Percentiles rank a stretch among this genome's conserved stretches.
These are phyloP conservation scores for Pythium utonaiense DNA, from an alignment of 352 stramenopile genomes.

Conservation along the genomic window DNA sequence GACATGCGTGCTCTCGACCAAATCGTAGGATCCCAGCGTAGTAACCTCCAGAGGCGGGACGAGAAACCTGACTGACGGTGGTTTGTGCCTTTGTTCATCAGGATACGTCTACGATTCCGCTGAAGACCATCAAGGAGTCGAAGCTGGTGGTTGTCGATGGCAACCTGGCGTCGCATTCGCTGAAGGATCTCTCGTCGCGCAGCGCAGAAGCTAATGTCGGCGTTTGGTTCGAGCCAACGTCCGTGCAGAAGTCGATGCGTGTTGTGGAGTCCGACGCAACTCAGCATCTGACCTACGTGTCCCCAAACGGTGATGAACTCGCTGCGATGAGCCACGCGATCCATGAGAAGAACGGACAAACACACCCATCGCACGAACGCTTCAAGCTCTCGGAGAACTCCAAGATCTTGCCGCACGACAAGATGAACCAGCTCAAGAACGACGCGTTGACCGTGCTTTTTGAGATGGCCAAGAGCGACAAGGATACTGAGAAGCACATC, in stretches of 20 bases:
- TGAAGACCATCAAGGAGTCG: conserved; percentile 44
- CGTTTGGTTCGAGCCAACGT: conserved; percentile 85
- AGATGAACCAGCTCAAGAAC: conserved; percentile 60
- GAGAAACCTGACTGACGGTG: background rate
- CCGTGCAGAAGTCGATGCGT: conserved; percentile 73
- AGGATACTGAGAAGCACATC: conserved; percentile 50
- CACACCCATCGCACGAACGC: conserved; percentile 28
- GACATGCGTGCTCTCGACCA: conserved; percentile 83
- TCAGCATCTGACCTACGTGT: conserved; percentile 60
- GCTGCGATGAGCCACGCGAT: conserved; percentile 67
- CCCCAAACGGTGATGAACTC: conserved; percentile 75
- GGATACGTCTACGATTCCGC: conserved; percentile 40
- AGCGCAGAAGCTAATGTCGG: conserved; percentile 34
- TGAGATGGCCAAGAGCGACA: conserved; percentile 56
- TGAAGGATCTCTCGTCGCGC: conserved; percentile 49
- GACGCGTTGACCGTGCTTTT: conserved; percentile 67
- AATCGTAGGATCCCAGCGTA: conserved; percentile 38
- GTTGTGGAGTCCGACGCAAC: conserved; percentile 50
- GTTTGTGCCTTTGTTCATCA: conserved; percentile 6
- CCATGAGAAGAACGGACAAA: conserved; percentile 24
- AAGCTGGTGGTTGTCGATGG: conserved; percentile 72
- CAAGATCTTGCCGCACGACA: conserved; percentile 33
- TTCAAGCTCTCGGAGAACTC: conserved; percentile 54
- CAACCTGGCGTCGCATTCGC: conserved; percentile 52
- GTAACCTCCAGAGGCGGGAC: background rate